Evolutionary conservation across 2,329 filamentous ascomycete species (phyloP), one percentile per base, ranked within the genome.

Genomic region (Penicillium sp.): DNA sequence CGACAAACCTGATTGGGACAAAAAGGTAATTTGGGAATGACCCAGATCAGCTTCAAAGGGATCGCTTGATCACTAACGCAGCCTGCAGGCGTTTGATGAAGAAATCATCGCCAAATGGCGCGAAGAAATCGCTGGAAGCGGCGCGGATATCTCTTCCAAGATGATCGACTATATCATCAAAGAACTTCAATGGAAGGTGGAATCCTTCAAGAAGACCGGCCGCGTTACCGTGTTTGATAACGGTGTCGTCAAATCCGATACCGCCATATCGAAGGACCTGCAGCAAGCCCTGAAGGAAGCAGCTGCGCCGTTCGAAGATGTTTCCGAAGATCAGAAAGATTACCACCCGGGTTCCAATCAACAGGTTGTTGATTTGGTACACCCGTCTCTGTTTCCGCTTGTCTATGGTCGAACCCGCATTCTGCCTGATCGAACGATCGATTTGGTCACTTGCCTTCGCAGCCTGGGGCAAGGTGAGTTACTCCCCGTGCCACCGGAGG

Each of bases 301-400:
- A 0, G 82, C 85, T 22, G 69, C 71, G 1, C 72, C 71, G 0
- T 73, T 91, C 0, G 83, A 88, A 63, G 69, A 83, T 39, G 78
- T 85, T 0, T 82, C 82, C 0, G 82, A 84, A 8, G 47, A 74
- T 0, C 51, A 76, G 34, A 84, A 84, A 65, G 87, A 90, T 69
- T 90, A 85, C 80, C 86, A 89, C 70, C 87, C 87, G 0, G 76
- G 81, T 2, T 86, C 83, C 0, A 75, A 85, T 35, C 71, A 76
- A 0, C 82, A 82, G 60, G 86, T 90, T 0, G 79, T 88, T 1
- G 82, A 90, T 68, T 74, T 90, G 0, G 82, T 90, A 1, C 84
- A 90, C 62, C 88, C 88, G 0, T 90, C 87, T 0, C 60, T 76
- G 5, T 77, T 70, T 52, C 74, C 75, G 0, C 55, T 78, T 3